Conservation (phyloP, 208 protist species). For the Trypanosoma caninum region DNA sequence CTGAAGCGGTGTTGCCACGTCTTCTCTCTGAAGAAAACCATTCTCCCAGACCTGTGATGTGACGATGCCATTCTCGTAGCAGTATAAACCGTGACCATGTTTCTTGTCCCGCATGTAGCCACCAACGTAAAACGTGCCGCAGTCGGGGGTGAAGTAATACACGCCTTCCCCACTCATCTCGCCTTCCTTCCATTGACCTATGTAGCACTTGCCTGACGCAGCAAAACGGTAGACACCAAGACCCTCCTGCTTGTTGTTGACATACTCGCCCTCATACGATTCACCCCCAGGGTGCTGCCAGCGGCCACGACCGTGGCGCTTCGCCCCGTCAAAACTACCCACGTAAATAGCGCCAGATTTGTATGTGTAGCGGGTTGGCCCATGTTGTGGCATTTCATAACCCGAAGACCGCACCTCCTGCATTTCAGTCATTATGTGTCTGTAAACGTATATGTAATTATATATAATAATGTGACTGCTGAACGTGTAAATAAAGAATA, state of each 20-base stretch:
- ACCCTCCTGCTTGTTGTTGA: constrained; percentile 80
- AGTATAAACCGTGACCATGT: constrained; percentile 74
- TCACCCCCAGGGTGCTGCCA: constrained; percentile 80
- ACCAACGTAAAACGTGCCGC: constrained; percentile 65
- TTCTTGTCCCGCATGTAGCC: constrained; percentile 82
- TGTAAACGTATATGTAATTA: no score
- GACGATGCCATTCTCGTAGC: constrained; percentile 80
- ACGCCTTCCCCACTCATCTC: constrained; percentile 85
- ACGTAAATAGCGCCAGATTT: constrained; percentile 86
- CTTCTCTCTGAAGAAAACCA: constrained; percentile 54
- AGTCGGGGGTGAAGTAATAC: constrained; percentile 76
- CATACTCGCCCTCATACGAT: constrained; percentile 87
- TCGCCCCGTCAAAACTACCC: constrained; percentile 72
- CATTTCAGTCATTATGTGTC: no score
- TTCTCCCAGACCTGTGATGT: constrained; percentile 76
- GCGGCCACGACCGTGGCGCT: constrained; percentile 73
- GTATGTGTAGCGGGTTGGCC: constrained; percentile 61
- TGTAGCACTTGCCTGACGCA: constrained; percentile 68
- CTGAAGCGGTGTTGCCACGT: constrained; percentile 61
- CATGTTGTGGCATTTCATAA: neutral
- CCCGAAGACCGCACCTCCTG: no score
- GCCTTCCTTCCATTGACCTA: constrained; percentile 74
- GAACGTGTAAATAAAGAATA: no score
- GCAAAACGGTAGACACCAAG: constrained; percentile 78
- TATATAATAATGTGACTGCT: no score